phyloP scores from a whole-genome alignment of 331 rosid genomes.

The Quercus tomentella region DNA sequence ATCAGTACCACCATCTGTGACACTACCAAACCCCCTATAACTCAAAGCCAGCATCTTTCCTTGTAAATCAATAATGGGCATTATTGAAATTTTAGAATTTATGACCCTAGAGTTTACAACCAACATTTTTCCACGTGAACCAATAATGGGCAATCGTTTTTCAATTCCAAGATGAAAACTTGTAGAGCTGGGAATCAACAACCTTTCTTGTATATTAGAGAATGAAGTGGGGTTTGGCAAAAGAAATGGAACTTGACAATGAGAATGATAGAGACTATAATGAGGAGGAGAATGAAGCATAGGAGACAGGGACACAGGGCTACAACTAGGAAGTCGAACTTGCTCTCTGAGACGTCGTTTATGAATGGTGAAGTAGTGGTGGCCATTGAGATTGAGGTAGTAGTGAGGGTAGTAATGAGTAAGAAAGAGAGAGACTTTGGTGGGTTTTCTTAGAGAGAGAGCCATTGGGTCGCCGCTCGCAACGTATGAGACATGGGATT shows the following conservation, averaged over 20 bases:
- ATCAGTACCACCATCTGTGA: slow-evolving; percentile 18
- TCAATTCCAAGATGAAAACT: neutral
- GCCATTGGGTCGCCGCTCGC: slow-evolving; percentile 58
- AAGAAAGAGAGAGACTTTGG: slow-evolving; percentile 16
- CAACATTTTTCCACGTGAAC: slow-evolving; percentile 11
- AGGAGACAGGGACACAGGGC: slow-evolving; percentile 84
- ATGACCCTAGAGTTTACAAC: neutral
- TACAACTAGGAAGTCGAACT: slow-evolving; percentile 54
- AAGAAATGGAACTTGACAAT: slow-evolving; percentile 68
- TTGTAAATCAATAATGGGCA: neutral
- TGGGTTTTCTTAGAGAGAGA: slow-evolving; percentile 27
- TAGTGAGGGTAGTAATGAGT: neutral
- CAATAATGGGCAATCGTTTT: neutral
- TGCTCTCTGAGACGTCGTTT: slow-evolving; percentile 31
- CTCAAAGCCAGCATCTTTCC: neutral
- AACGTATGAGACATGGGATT: too few relatives aligned
- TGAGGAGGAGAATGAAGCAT: slow-evolving; percentile 58
- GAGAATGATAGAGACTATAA: slow-evolving; percentile 51
- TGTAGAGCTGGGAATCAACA: slow-evolving; percentile 31
- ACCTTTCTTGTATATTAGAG: slow-evolving; percentile 49
- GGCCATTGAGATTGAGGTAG: slow-evolving; percentile 37
- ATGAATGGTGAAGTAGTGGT: slow-evolving; percentile 13
- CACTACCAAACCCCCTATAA: slow-evolving; percentile 15
- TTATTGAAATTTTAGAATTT: neutral
- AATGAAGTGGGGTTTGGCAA: slow-evolving; percentile 78